Conservation (phyloP, 192 early-diverging fungal species). For the Allomyces macrogynus region DNA sequence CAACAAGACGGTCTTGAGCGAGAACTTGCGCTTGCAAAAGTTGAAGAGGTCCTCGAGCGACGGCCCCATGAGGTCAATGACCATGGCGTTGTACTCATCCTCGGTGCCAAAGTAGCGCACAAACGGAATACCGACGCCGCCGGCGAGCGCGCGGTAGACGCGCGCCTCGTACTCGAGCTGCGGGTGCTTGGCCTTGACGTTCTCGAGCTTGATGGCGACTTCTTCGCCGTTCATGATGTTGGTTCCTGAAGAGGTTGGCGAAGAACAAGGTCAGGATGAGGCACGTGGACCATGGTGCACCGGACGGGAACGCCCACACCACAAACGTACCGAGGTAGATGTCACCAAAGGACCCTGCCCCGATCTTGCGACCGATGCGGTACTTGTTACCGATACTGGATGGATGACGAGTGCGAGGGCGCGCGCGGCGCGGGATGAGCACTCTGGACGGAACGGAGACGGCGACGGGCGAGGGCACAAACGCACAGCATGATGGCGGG, state of each 20-base stretch:
- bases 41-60: conserved; percentile 79
- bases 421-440: no score
- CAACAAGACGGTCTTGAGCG: conserved; percentile 66
- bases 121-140: conserved; percentile 78
- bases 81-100: conserved; percentile 64
- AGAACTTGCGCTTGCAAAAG: conserved; percentile 71
- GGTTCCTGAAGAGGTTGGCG: conserved; percentile 44
- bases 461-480: no score
- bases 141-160: conserved; percentile 85
- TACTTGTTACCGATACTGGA: conserved; percentile 76
- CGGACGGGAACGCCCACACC: conserved; percentile 7
- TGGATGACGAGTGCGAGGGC: no score
- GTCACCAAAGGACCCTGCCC: conserved; percentile 92
- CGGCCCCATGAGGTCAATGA: conserved; percentile 80
- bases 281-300: not conserved
- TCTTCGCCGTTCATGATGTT: conserved; percentile 81
- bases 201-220: conserved; percentile 95
- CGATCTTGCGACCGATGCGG: conserved; percentile 87
- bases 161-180: conserved; percentile 93
- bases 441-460: no score
- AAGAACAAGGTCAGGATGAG: not conserved
- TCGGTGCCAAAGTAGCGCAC: conserved; percentile 67
- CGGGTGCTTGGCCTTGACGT: conserved; percentile 80
- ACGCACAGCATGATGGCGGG: no score
- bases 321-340: conserved; percentile 66